Percentiles rank a stretch among this genome's conserved stretches.
Evolutionary conservation across 2,329 filamentous ascomycete genomes (phyloP).

Genomic region (Aspergillus sojae): DNA sequence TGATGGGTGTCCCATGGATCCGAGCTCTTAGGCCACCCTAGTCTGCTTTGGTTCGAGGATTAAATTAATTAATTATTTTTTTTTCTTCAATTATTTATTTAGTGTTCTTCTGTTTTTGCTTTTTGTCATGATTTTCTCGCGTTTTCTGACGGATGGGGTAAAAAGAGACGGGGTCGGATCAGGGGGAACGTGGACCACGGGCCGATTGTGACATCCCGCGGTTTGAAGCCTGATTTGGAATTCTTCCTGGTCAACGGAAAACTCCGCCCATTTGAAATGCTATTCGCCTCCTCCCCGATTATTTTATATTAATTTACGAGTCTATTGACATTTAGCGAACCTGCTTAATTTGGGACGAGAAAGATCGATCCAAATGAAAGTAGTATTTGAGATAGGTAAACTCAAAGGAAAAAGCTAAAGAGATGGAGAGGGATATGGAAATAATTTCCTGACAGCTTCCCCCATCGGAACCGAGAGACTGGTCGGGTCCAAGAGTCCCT

Average conservation of each 20-base stretch:
- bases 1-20: slow-evolving; percentile 6
- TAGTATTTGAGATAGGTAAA: neutral
- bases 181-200: slow-evolving; percentile 8
- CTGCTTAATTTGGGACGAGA: neutral
- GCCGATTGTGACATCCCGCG: neutral
- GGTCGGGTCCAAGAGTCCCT: neutral
- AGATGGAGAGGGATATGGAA: neutral
- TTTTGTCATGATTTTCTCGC: neutral
- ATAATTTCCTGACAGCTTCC: neutral
- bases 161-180: neutral
- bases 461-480: neutral
- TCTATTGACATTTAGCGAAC: neutral
- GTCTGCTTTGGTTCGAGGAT: neutral
- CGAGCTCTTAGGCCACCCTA: slow-evolving; percentile 1
- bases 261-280: neutral
- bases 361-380: neutral
- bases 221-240: slow-evolving; percentile 4
- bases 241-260: neutral
- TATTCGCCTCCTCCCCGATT: neutral
- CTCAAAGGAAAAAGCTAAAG: neutral
- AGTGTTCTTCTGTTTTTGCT: neutral
- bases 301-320: neutral
- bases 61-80: neutral
- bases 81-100: neutral
- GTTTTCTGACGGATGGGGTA: neutral